A percentile compares a stretch with the other conserved stretches of the same genome.
phyloP scores from a whole-genome alignment of 2,329 filamentous ascomycete genomes.

The Fusarium pseudograminearum region DNA sequence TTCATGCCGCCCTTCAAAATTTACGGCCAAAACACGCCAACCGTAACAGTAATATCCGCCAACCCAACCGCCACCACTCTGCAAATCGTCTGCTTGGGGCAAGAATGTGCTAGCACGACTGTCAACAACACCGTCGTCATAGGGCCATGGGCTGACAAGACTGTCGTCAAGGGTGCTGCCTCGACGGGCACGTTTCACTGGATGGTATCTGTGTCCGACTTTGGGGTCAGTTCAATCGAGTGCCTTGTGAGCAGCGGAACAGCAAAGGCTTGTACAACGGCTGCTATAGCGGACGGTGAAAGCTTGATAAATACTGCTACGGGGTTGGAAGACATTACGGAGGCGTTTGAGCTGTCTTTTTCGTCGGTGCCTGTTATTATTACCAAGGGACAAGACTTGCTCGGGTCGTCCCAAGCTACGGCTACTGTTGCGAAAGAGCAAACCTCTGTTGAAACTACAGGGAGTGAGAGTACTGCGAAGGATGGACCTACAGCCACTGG shows the following conservation, averaged over 20 bases:
- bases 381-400: constrained; percentile 2
- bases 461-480: neutral
- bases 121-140: constrained; percentile 15
- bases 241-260: constrained; percentile 8
- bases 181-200: constrained; percentile 16
- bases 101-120: neutral
- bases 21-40: neutral
- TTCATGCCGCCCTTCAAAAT: neutral
- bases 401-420: neutral
- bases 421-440: neutral
- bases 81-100: neutral
- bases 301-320: neutral
- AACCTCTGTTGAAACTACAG: neutral
- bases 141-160: constrained; percentile 16
- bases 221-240: neutral
- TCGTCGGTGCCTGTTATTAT: constrained; percentile 1
- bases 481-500: neutral
- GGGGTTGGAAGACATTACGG: neutral
- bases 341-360: neutral
- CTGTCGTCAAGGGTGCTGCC: constrained; percentile 3
- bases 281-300: neutral
- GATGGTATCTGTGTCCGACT: neutral
- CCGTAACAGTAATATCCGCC: neutral
- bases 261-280: neutral
- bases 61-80: constrained; percentile 13